Evolutionary conservation across 805 yeast species (phyloP), one percentile per base, ranked within the genome.

Genomic region (Wickerhamomyces rabaulensis): DNA sequence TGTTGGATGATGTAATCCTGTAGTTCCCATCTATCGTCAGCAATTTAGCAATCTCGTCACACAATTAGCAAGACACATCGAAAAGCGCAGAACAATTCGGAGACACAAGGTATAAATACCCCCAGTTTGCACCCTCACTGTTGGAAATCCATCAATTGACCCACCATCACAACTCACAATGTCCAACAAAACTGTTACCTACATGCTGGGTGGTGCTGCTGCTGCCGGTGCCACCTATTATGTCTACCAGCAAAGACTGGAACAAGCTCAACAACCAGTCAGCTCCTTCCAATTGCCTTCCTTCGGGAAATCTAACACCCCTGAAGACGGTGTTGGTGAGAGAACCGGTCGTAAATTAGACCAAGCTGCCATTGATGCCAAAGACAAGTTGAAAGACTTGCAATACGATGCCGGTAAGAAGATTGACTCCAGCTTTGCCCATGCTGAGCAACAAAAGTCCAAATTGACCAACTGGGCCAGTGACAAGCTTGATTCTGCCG

Each of bases 271-370:
- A 16, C 20, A 26, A 20, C 17, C 38, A 25, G n/a, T 38, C 36
- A 9, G 19, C 29, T 12, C 43, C 31, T 22, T 45, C 15, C 29
- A 46, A 19, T 17, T 45, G 12, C 54, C 55, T 21, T 17, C 42
- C 9, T 47, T 44, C 31, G 53, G 52, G 2, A 37, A 21, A 12
- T 13, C 47, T 3, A 12, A 42, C 27, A 23, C 22, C 15, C 35
- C 23, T 6, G 47, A 37, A 9, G 57, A 52, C 31, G 58, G 59
- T 4, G 26, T 52, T 20, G 62, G 52, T 15, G 50, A 60, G 33
- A 44, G 43, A 36, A 36, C 56, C 29, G 64, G 64, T 15, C 61
- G 60, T 33, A 49, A 57, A 39, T 9, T 60, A 15, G 64, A 59
- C 39, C 60, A 60, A 41, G 48, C 55, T 29, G 55, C 54, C 13